These are phyloP conservation scores for Aphanomyces cochlioides DNA, from an alignment of 352 stramenopile genomes.

Conservation along the genomic window DNA sequence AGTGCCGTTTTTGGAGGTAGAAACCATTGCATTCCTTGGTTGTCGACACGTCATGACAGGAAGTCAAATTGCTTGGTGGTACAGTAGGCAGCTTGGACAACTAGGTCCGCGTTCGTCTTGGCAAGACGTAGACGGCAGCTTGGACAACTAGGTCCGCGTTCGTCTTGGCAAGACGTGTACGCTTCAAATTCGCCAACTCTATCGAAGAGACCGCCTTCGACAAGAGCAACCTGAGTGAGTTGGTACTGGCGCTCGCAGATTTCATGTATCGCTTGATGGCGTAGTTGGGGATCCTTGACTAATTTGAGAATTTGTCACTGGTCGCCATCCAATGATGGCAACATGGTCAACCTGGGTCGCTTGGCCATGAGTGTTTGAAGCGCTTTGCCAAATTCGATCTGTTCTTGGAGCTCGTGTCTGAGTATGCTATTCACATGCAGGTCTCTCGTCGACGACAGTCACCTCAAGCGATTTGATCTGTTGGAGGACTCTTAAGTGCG, in stretches of 20 bases:
- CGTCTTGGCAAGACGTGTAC: slow-evolving; percentile 8
- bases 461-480: no score
- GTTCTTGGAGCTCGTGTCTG: slow-evolving; percentile 14
- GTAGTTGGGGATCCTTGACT: slow-evolving; percentile 12
- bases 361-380: slow-evolving; percentile 24
- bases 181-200: slow-evolving; percentile 9
- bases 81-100: slow-evolving; percentile 13
- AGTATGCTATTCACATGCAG: slow-evolving; percentile 16
- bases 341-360: slow-evolving; percentile 14
- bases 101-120: slow-evolving; percentile 12
- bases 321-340: slow-evolving; percentile 17
- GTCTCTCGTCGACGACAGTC: not conserved
- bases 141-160: slow-evolving; percentile 13
- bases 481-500: no score
- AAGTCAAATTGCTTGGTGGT: slow-evolving; percentile 12
- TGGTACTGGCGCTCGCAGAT: slow-evolving; percentile 18
- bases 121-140: not conserved
- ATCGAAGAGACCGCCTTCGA: slow-evolving; percentile 10
- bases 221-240: not conserved
- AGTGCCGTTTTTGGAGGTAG: no score
- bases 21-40: no score
- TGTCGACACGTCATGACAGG: no score
- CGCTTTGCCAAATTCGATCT: slow-evolving; percentile 29
- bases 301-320: slow-evolving; percentile 19
- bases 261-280: slow-evolving; percentile 7